phyloP scores from a whole-genome alignment of 192 early-diverging fungal species.

The Backusella liffmaniae region DNA sequence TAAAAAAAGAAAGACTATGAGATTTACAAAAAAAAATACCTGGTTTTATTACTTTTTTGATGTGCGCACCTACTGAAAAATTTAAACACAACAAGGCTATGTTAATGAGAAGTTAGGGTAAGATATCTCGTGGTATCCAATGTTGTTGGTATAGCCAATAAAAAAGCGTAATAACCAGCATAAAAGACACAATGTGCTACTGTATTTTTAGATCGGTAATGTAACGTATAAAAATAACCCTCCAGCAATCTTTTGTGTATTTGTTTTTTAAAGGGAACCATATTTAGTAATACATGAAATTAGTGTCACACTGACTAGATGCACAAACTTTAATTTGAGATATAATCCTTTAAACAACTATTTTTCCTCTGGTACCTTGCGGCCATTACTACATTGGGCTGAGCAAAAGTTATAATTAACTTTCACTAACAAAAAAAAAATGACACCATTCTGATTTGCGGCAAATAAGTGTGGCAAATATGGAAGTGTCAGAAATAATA shows the following conservation, averaged over 20 bases:
- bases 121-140: slow-evolving; percentile 2
- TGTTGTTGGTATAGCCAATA: not conserved
- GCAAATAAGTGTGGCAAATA: not conserved
- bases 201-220: slow-evolving; percentile 1
- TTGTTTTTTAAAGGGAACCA: not conserved
- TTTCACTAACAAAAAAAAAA: not conserved
- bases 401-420: slow-evolving; percentile 1
- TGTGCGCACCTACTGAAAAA: not conserved
- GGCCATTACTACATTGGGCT: not conserved
- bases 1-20: not conserved
- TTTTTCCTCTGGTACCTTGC: not conserved
- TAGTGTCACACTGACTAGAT: not conserved
- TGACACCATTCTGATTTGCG: not conserved
- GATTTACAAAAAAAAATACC: not conserved
- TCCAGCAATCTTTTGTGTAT: not conserved
- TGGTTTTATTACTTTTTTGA: not conserved
- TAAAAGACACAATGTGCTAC: slow-evolving; percentile 7
- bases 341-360: not conserved
- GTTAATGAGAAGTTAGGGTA: not conserved
- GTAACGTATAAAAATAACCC: not conserved
- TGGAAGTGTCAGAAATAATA: not conserved
- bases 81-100: not conserved
- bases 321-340: not conserved
- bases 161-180: not conserved
- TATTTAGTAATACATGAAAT: not conserved